Conservation (phyloP, 257 asterid species). For the Nicotiana benthamiana region DNA sequence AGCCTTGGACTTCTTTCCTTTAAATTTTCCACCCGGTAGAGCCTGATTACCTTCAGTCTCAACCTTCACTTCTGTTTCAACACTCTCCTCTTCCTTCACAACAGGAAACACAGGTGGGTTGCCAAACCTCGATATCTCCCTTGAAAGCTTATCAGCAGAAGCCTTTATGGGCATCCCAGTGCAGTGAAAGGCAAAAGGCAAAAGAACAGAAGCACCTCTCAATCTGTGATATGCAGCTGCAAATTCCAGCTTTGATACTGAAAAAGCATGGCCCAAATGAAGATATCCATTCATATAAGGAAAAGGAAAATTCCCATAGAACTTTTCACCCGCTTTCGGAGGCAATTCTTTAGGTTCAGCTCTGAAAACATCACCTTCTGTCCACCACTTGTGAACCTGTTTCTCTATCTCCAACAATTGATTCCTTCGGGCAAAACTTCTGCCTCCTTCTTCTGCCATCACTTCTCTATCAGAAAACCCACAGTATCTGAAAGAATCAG, state of each 20-base stretch:
- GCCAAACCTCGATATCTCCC: constrained; percentile 71
- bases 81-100: constrained; percentile 46
- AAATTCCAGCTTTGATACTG: constrained; percentile 82
- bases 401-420: constrained; percentile 50
- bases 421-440: constrained; percentile 61
- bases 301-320: constrained; percentile 81
- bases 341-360: constrained; percentile 57
- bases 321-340: constrained; percentile 75
- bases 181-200: constrained; percentile 89
- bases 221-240: constrained; percentile 87
- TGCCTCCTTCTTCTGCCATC: constrained; percentile 62
- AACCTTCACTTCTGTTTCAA: constrained; percentile 38
- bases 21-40: constrained; percentile 61
- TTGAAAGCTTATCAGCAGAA: constrained; percentile 71
- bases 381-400: constrained; percentile 62
- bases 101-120: constrained; percentile 76
- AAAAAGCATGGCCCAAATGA: constrained; percentile 88
- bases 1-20: constrained; percentile 88
- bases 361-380: constrained; percentile 55
- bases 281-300: constrained; percentile 94
- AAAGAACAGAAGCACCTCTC: constrained; percentile 77
- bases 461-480: constrained; percentile 28
- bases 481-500: constrained; percentile 26
- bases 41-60: constrained; percentile 41
- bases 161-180: constrained; percentile 99